Percentiles rank a stretch among this genome's conserved stretches.
These are phyloP conservation scores for Syzygium oleosum DNA, from an alignment of 345 rosid genomes.

Conservation along the genomic window DNA sequence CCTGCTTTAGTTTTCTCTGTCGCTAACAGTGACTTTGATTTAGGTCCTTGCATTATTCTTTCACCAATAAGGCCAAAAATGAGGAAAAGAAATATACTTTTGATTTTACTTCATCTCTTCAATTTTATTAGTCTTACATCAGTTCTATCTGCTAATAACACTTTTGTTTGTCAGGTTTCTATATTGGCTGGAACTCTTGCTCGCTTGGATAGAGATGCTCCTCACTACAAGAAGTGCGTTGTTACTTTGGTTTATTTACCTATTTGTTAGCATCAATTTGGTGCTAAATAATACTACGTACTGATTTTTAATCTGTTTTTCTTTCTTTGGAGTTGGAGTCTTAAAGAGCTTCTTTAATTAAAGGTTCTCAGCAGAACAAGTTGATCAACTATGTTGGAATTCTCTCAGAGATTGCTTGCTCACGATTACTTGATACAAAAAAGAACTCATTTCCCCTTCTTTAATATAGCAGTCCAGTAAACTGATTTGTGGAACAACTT, in stretches of 20 bases:
- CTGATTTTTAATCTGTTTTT: background rate
- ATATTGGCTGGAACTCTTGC: conserved; percentile 95
- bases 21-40: background rate
- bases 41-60: background rate
- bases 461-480: background rate
- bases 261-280: background rate
- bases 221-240: conserved; percentile 69
- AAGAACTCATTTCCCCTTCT: background rate
- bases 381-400: background rate
- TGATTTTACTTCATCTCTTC: background rate
- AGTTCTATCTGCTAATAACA: background rate
- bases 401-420: background rate
- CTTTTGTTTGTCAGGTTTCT: conserved; percentile 58
- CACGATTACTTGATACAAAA: background rate
- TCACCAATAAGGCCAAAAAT: background rate
- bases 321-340: background rate
- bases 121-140: background rate
- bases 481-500: background rate
- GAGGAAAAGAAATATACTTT: background rate
- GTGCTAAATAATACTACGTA: background rate
- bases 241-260: conserved; percentile 2
- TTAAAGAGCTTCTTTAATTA: background rate
- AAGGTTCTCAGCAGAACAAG: background rate
- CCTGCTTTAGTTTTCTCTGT: background rate
- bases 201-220: conserved; percentile 97